phyloP scores from a whole-genome alignment of 768 basidiomycete genomes.

The Boletales sp. region DNA sequence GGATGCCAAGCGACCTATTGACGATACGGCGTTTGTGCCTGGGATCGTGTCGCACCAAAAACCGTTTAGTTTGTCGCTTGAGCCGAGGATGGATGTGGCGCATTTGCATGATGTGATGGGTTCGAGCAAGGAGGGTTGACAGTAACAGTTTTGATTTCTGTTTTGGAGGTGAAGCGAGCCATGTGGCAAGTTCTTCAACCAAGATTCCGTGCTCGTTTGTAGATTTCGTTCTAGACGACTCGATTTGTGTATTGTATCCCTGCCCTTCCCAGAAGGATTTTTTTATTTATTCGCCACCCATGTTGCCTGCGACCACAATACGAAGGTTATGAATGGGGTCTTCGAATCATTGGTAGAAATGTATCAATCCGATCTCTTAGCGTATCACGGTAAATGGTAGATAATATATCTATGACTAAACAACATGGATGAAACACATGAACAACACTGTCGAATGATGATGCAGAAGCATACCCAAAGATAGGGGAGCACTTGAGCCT shows the following conservation, averaged over 20 bases:
- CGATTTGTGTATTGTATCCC: not conserved
- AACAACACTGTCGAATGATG: no score
- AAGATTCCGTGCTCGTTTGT: not conserved
- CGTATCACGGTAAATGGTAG: no score
- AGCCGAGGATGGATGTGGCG: constrained; percentile 36
- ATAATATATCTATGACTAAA: no score
- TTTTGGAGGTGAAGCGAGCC: not conserved
- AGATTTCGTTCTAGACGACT: not conserved
- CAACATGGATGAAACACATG: no score
- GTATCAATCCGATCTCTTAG: no score
- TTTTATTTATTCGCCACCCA: no score
- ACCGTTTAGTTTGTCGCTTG: constrained; percentile 56
- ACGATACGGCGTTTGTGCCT: constrained; percentile 59
- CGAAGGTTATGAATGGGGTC: no score
- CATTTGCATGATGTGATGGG: constrained; percentile 14
- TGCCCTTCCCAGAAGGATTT: no score
- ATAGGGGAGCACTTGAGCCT: no score
- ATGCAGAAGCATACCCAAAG: no score
- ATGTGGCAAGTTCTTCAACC: not conserved
- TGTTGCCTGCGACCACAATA: no score
- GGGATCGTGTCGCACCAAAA: constrained; percentile 60
- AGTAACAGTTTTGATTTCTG: not conserved
- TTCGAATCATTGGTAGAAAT: no score
- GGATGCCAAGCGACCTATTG: constrained; percentile 51
- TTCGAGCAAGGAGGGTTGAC: not conserved